A percentile compares a stretch with the other conserved stretches of the same genome.
Conservation (phyloP, 2,329 filamentous ascomycete species). For the Colletotrichum caudatum region DNA sequence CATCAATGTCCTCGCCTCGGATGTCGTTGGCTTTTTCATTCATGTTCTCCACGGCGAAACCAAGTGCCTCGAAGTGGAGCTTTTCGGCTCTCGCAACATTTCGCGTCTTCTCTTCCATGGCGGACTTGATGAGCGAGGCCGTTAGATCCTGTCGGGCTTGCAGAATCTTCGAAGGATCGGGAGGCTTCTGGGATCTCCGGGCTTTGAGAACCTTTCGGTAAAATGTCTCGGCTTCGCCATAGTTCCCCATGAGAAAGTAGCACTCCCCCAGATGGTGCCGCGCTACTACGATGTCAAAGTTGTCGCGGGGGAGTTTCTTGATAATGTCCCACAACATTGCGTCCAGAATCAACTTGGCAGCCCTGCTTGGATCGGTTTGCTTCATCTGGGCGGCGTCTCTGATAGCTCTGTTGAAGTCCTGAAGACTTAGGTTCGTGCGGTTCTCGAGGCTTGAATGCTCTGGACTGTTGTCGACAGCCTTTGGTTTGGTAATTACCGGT, state of each 20-base stretch:
- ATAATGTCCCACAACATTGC: constrained; percentile 7
- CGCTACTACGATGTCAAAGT: constrained; percentile 1
- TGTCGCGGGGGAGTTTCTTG: constrained; percentile 9
- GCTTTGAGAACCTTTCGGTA: constrained; percentile 10
- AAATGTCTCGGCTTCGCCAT: neutral
- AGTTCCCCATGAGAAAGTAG: neutral
- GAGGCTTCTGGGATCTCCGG: neutral
- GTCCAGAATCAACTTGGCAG: constrained; percentile 7
- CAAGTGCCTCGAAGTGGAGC: constrained; percentile 2
- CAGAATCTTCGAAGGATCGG: neutral
- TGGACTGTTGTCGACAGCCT: neutral
- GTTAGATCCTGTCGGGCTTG: neutral
- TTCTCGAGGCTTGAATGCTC: constrained; percentile 5
- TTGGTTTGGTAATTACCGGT: neutral
- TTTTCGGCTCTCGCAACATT: neutral
- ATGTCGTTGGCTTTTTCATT: neutral
- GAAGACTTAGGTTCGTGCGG: constrained; percentile 1
- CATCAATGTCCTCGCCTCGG: neutral
- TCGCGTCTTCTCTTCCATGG: neutral
- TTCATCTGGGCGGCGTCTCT: neutral
- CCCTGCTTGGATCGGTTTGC: neutral
- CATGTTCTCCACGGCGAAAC: constrained; percentile 5
- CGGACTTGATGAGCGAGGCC: neutral
- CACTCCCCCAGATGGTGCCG: constrained; percentile 10
- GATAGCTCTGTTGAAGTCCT: constrained; percentile 6